phyloP scores from a whole-genome alignment of 2,329 filamentous ascomycete genomes.

The Ophiocordyceps camponoti-rufipedis region DNA sequence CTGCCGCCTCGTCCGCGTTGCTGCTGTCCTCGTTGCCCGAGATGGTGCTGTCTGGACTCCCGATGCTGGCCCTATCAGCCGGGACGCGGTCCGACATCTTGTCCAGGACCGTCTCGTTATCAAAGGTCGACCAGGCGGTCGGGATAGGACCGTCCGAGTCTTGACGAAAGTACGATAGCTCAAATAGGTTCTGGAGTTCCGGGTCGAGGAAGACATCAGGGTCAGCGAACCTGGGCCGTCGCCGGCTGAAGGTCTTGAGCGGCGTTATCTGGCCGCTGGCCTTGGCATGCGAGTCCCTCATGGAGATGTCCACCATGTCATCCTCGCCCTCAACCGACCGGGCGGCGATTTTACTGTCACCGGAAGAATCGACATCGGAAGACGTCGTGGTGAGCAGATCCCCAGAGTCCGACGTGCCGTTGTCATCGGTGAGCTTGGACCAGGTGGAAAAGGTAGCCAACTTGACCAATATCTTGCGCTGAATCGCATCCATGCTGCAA shows the following conservation, averaged over 20 bases:
- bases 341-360: constrained; percentile 53
- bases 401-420: constrained; percentile 33
- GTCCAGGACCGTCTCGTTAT: constrained; percentile 39
- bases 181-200: constrained; percentile 54
- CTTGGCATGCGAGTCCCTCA: constrained; percentile 41
- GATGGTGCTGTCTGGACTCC: constrained; percentile 25
- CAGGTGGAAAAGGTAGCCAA: constrained; percentile 61
- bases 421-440: constrained; percentile 37
- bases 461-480: constrained; percentile 62
- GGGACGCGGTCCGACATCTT: constrained; percentile 28
- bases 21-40: constrained; percentile 33
- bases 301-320: constrained; percentile 75
- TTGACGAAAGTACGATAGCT: constrained; percentile 48
- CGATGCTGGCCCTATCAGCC: constrained; percentile 29
- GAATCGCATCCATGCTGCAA: constrained; percentile 47
- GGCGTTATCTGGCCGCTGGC: constrained; percentile 16
- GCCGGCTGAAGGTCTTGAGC: constrained; percentile 28
- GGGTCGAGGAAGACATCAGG: constrained; percentile 40
- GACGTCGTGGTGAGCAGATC: constrained; percentile 50
- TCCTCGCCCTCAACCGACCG: constrained; percentile 77
- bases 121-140: constrained; percentile 47
- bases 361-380: constrained; percentile 47
- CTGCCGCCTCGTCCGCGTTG: constrained; percentile 26
- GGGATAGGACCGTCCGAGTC: constrained; percentile 39
- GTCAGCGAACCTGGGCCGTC: constrained; percentile 33